Conservation (phyloP, 805 yeast species). For the Myxozyma monticola region DNA sequence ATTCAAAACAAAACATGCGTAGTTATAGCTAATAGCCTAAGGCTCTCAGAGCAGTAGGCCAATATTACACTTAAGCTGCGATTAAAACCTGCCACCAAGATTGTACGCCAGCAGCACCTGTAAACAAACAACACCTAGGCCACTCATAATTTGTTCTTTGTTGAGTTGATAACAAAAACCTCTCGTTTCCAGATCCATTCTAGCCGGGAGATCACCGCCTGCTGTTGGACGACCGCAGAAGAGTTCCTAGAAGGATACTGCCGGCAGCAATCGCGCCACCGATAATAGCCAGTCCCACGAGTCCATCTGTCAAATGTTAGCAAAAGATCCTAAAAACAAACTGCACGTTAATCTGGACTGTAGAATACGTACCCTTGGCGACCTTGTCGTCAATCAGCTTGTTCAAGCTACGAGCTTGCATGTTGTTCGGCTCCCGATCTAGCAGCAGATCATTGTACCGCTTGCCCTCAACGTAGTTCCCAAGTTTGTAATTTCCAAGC, state of each 20-base stretch:
- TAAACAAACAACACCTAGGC: too few species aligned
- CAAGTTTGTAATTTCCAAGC: slow-evolving; percentile 82
- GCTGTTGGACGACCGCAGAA: slow-evolving; percentile 22
- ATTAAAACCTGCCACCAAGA: too few species aligned
- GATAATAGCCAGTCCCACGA: slow-evolving; percentile 82
- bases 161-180: too few species aligned
- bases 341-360: not conserved
- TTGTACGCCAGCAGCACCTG: too few species aligned
- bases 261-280: slow-evolving; percentile 86
- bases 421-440: slow-evolving; percentile 78
- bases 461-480: slow-evolving; percentile 83
- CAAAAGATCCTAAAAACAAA: not conserved
- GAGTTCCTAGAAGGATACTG: slow-evolving; percentile 54
- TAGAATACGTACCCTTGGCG: slow-evolving; percentile 49
- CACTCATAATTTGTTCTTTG: too few species aligned
- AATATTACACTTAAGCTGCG: too few species aligned
- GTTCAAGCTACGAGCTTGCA: slow-evolving; percentile 71
- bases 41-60: too few species aligned
- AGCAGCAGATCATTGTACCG: slow-evolving; percentile 78
- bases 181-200: too few species aligned
- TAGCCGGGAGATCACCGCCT: slow-evolving; percentile 11
- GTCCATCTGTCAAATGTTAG: slow-evolving; percentile 56
- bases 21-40: too few species aligned
- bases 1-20: too few species aligned
- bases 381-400: slow-evolving; percentile 79